Evolutionary conservation across 768 basidiomycete species (phyloP), one percentile per base, ranked within the genome.

Genomic region (Krasilnikovozyma curviuscula): DNA sequence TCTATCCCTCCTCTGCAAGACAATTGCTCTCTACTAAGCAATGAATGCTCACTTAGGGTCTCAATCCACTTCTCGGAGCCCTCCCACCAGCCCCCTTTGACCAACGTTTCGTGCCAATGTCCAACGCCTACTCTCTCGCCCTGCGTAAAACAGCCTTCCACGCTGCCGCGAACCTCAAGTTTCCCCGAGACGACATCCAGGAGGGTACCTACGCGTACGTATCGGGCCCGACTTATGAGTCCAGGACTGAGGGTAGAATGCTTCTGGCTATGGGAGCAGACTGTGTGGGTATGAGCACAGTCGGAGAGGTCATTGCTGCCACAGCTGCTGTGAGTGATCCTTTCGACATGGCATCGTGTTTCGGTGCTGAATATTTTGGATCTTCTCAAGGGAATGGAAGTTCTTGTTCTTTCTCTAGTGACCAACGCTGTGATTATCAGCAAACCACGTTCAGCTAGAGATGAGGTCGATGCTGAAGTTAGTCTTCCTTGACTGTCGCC

Each of bases 201-300:
- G 85, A 88, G 60, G 85, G 86, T 0, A 75, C 73, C 2, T 89
- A 89, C 56, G 83, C 83, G 1, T 89, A 83, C 81, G 85, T 89
- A 39, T 73, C 76, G 27, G 85, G 86, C 0, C 85, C 86, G 13
- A 81, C 83, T 7, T 89, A 89, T 59, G 85, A 89, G 65, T 83
- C 81, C 0, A 76, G 80, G 2, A 84, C 83, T 0, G 85, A 91
- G 56, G 85, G 83, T 28, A 69, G 77, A 40, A 77, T 86, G 65
- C 66, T 89, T 33, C 67, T 79, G 14, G 64, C 66, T 7, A 76
- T 74, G 0, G 85, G 85, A 3, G 85, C 79, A 1, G 83, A 84
- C 56, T 80, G 86, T n/a, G 85, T 88, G 2, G 85, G 85, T 2
- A 89, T 89, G 85, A 84, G 81, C 55, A 89, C 86, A 0, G 74